phyloP scores from a whole-genome alignment of 202 grass and related monocot species.

The Dendrocalamus latiflorus region DNA sequence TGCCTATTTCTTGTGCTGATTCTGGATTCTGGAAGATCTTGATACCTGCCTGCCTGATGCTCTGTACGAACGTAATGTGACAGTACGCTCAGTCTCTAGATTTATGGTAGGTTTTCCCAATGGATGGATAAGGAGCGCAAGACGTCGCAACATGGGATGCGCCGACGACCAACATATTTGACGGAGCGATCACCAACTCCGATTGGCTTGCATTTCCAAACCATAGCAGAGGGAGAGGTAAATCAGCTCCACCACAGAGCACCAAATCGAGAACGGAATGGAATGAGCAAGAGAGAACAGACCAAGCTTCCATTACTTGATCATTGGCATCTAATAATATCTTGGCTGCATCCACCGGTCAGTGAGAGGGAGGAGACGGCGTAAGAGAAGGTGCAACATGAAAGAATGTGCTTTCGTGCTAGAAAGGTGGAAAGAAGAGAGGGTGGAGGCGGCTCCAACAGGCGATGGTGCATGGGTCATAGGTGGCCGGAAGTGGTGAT shows the following conservation, averaged over 20 bases:
- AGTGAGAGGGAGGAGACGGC: no score
- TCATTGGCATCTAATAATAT: not conserved
- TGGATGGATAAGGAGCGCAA: not conserved
- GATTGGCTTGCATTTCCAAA: no score
- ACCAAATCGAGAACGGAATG: not conserved
- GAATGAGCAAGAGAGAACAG: no score
- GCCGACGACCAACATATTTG: no score
- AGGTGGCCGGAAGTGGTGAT: no score
- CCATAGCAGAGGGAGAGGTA: not conserved
- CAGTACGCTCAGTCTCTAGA: not conserved
- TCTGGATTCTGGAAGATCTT: not conserved
- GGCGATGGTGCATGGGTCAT: no score
- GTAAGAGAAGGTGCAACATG: no score
- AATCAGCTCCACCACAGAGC: not conserved
- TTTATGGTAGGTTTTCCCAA: not conserved
- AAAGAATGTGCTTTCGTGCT: no score
- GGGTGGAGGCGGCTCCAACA: no score
- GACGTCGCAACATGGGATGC: no score
- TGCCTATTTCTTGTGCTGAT: not conserved
- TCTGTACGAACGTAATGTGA: not conserved
- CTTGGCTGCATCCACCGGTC: not conserved
- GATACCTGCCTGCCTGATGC: not conserved
- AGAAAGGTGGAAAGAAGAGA: no score
- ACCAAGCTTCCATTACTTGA: not conserved
- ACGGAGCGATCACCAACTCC: no score